Conservation (phyloP, 192 early-diverging fungal species). For the Lunasporangiospora selenospora region DNA sequence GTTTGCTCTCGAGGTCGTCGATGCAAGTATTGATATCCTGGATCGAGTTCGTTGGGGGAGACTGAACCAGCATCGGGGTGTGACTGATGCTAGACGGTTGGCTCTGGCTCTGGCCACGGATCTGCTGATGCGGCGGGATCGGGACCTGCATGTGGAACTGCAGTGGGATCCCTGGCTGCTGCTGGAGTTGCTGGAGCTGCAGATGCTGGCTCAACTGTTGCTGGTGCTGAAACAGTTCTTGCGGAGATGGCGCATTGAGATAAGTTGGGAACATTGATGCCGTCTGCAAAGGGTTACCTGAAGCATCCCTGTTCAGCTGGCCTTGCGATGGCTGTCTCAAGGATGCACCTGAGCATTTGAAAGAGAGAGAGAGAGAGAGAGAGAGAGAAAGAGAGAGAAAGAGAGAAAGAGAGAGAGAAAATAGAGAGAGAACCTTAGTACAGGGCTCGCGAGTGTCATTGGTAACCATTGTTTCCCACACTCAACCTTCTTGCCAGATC, state of each 20-base stretch:
- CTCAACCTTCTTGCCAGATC: too few species aligned
- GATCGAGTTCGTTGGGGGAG: conserved; percentile 31
- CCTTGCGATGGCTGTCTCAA: neutral
- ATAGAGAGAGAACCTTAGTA: too few species aligned
- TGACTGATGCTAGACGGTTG: conserved; percentile 17
- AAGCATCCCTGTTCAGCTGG: neutral
- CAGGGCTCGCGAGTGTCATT: too few species aligned
- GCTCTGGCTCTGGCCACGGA: conserved; percentile 9
- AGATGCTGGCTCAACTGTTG: conserved; percentile 7
- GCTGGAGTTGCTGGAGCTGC: conserved; percentile 15
- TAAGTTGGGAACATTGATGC: conserved; percentile 17
- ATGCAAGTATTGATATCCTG: conserved; percentile 49
- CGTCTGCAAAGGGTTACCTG: neutral
- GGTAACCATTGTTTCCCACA: too few species aligned
- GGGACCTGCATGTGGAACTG: too few species aligned
- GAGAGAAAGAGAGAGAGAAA: too few species aligned
- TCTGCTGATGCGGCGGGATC: too few species aligned
- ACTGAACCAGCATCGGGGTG: conserved; percentile 31
- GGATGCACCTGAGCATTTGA: too few species aligned
- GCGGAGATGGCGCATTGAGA: conserved; percentile 7
- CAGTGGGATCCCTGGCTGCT: too few species aligned
- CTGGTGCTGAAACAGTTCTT: conserved; percentile 27
- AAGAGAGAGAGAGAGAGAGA: too few species aligned
- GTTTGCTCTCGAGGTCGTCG: conserved; percentile 48
- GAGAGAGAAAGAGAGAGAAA: too few species aligned